A percentile compares a stretch with the other conserved stretches of the same genome.
These are phyloP conservation scores for Bathelium albidoporum DNA, from an alignment of 495 filamentous ascomycete genomes.

Conservation along the genomic window DNA sequence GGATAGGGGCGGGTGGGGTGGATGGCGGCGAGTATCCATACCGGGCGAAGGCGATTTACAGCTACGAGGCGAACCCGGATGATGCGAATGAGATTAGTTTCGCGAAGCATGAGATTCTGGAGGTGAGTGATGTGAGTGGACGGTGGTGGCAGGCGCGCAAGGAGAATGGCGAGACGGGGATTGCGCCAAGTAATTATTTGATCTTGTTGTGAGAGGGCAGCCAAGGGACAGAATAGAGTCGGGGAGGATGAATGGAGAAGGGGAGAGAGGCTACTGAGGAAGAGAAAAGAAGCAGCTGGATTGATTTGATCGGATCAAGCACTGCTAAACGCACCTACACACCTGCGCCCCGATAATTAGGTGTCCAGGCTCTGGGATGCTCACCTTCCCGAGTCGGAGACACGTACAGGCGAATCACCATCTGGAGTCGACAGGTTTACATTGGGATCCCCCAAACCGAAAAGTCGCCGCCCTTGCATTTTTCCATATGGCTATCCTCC, in stretches of 20 bases:
- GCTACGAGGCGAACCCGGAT: constrained; percentile 95
- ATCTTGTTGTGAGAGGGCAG: constrained; percentile 61
- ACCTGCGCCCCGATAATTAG: too few species aligned
- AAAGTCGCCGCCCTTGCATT: too few species aligned
- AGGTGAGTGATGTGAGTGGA: constrained; percentile 94
- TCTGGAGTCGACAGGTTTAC: too few species aligned
- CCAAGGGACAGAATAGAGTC: too few species aligned
- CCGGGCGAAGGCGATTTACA: constrained; percentile 94
- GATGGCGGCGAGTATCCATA: constrained; percentile 92
- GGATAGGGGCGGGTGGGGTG: constrained; percentile 2
- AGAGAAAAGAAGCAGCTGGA: not conserved
- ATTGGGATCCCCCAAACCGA: too few species aligned
- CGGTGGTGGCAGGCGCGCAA: constrained; percentile 99
- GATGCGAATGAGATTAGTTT: constrained; percentile 98
- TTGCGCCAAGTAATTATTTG: constrained; percentile 95
- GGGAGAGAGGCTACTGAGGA: not conserved
- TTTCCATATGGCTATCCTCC: too few species aligned
- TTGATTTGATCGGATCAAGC: not conserved
- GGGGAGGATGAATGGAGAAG: not conserved
- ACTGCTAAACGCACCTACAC: not conserved
- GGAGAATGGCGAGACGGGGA: constrained; percentile 87
- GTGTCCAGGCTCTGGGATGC: too few species aligned
- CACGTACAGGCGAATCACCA: too few species aligned
- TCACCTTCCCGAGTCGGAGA: too few species aligned
- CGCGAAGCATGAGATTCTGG: constrained; percentile 88